phyloP scores from a whole-genome alignment of 208 protist species.

The Trypanosoma avium region DNA sequence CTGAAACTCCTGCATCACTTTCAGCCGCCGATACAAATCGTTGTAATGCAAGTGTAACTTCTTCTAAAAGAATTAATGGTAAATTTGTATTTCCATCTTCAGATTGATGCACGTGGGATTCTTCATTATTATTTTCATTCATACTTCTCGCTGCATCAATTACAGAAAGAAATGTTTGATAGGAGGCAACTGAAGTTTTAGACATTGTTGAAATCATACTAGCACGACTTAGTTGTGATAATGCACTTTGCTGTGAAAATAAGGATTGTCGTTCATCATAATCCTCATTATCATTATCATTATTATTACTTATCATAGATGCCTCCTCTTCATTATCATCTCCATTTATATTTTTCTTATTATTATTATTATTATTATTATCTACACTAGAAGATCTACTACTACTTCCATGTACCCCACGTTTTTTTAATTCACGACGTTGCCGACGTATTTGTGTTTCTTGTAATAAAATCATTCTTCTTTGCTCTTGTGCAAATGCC shows the following conservation, averaged over 20 bases:
- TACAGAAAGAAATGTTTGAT: constrained; percentile 81
- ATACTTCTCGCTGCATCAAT: constrained; percentile 38
- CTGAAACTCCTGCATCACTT: constrained; percentile 2
- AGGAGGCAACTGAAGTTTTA: constrained; percentile 65
- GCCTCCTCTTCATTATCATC: constrained; percentile 12
- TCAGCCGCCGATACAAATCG: constrained; percentile 47
- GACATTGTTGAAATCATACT: constrained; percentile 86
- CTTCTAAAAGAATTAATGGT: constrained; percentile 85
- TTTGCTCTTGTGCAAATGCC: constrained; percentile 81
- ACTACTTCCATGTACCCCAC: background rate
- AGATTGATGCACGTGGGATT: constrained; percentile 57
- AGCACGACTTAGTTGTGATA: constrained; percentile 64
- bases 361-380: constrained; percentile 6
- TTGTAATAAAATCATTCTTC: constrained; percentile 57
- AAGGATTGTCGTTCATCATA: constrained; percentile 10
- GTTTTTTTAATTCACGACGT: constrained; percentile 13
- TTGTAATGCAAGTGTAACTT: constrained; percentile 66
- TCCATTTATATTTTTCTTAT: background rate
- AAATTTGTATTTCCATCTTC: constrained; percentile 89
- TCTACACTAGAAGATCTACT: background rate
- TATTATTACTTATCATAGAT: no score
- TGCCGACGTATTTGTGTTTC: constrained; percentile 46
- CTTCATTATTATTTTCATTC: background rate
- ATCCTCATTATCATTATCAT: constrained; percentile 4
- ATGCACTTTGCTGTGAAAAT: constrained; percentile 22